A percentile compares a stretch with the other conserved stretches of the same genome.
Evolutionary conservation across 2,329 filamentous ascomycete species (phyloP).

Genomic region (Akanthomyces uredinophilus): DNA sequence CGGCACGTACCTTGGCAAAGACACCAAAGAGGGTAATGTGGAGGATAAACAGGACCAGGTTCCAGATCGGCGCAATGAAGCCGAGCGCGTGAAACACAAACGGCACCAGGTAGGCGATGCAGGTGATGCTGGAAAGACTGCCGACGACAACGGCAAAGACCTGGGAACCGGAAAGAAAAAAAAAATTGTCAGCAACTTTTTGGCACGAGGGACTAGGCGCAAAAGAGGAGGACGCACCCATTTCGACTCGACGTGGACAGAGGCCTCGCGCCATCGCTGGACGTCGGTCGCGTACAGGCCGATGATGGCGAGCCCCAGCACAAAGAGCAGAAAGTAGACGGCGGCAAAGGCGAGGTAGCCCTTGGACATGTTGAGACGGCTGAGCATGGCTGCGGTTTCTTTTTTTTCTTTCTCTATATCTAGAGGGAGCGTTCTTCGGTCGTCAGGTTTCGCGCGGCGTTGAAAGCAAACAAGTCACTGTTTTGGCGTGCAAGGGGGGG

Average conservation of each 20-base stretch:
- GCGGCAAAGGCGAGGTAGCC: slow-evolving; percentile 52
- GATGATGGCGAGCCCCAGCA: slow-evolving; percentile 69
- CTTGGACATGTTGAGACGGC: slow-evolving; percentile 37
- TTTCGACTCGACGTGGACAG: slow-evolving; percentile 55
- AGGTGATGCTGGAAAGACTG: slow-evolving; percentile 58
- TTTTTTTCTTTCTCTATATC: no score
- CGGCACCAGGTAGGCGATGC: slow-evolving; percentile 60
- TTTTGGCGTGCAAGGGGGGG: background rate
- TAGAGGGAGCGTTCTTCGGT: no score
- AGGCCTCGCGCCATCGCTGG: slow-evolving; percentile 43
- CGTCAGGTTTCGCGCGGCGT: no score
- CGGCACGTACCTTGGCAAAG: slow-evolving; percentile 58
- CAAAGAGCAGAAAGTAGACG: slow-evolving; percentile 71
- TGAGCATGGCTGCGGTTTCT: slow-evolving; percentile 36
- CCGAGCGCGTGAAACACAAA: slow-evolving; percentile 48
- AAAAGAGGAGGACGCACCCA: slow-evolving; percentile 50
- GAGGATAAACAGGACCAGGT: slow-evolving; percentile 66
- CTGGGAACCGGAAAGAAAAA: slow-evolving; percentile 38
- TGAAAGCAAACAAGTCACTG: no score
- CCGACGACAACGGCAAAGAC: slow-evolving; percentile 69
- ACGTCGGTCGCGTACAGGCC: slow-evolving; percentile 74
- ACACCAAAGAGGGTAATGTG: slow-evolving; percentile 80
- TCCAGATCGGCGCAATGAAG: slow-evolving; percentile 58
- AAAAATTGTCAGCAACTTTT: background rate
- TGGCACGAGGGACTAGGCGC: no score